phyloP scores from a whole-genome alignment of 2,329 filamentous ascomycete species.

The Emmonsia crescens region DNA sequence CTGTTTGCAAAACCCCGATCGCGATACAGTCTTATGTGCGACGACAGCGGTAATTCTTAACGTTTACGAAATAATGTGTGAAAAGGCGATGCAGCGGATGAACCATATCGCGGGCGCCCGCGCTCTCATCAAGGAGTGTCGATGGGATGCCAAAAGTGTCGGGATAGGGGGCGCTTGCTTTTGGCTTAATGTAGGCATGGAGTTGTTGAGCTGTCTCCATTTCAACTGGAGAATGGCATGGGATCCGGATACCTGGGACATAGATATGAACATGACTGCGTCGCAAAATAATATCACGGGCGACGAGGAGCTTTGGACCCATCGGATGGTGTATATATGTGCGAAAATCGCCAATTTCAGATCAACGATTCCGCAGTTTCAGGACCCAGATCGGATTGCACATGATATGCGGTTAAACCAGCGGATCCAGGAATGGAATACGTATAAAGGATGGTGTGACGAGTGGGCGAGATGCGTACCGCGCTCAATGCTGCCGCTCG shows the following conservation, averaged over 20 bases:
- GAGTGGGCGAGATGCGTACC: constrained; percentile 71
- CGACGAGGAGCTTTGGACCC: constrained; percentile 74
- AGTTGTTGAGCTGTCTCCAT: constrained; percentile 76
- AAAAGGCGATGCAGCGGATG: constrained; percentile 68
- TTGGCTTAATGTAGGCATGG: constrained; percentile 86
- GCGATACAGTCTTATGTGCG: constrained; percentile 74
- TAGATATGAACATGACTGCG: constrained; percentile 62
- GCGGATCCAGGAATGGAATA: constrained; percentile 64
- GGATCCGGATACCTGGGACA: constrained; percentile 82
- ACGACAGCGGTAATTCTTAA: constrained; percentile 81
- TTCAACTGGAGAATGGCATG: constrained; percentile 80
- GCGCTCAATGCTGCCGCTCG: constrained; percentile 76
- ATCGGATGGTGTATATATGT: constrained; percentile 78
- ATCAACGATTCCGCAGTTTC: constrained; percentile 53
- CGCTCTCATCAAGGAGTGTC: constrained; percentile 78
- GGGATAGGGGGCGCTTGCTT: constrained; percentile 83
- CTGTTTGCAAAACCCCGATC: constrained; percentile 70
- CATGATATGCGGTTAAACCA: constrained; percentile 55
- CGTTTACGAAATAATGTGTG: constrained; percentile 87
- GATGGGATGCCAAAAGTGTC: constrained; percentile 68
- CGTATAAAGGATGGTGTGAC: constrained; percentile 70
- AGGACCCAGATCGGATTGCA: constrained; percentile 44
- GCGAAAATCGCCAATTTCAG: constrained; percentile 82
- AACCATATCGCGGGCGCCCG: constrained; percentile 79
- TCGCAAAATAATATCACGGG: constrained; percentile 44